Conservation (phyloP, 2,329 filamentous ascomycete genomes). For the Colletotrichum simmondsii region DNA sequence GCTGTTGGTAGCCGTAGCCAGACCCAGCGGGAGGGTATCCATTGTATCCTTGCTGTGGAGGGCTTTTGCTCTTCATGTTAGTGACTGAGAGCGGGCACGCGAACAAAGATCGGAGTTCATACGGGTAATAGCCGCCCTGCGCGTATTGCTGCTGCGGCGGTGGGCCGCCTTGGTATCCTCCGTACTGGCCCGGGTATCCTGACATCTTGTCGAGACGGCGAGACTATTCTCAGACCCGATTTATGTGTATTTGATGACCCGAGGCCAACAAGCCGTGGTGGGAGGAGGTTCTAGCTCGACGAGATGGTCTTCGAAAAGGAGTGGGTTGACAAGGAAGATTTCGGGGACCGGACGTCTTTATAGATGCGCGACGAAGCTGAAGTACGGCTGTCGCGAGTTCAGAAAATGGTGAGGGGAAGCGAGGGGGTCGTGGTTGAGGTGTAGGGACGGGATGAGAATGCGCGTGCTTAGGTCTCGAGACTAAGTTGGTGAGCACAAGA, state of each 20-base stretch:
- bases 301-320: neutral
- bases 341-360: constrained; percentile 17
- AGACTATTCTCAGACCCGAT: neutral
- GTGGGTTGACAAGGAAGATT: neutral
- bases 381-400: neutral
- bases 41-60: constrained; percentile 58
- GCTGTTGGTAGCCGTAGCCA: constrained; percentile 58
- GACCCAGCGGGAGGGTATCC: constrained; percentile 55
- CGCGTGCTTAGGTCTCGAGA: constrained; percentile 27
- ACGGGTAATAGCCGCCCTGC: constrained; percentile 63
- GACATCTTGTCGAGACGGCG: constrained; percentile 61
- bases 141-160: constrained; percentile 46
- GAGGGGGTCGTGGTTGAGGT: constrained; percentile 11
- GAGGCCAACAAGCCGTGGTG: neutral
- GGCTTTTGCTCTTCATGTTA: constrained; percentile 40
- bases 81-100: constrained; percentile 35
- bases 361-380: constrained; percentile 8
- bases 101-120: constrained; percentile 47
- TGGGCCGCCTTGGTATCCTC: constrained; percentile 52
- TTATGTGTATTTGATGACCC: neutral
- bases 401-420: constrained; percentile 1
- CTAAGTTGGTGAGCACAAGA: constrained; percentile 15
- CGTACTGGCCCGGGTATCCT: constrained; percentile 67
- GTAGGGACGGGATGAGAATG: constrained; percentile 4
- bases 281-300: neutral